Conservation (phyloP, 768 basidiomycete species). For the Mycena latifolia region DNA sequence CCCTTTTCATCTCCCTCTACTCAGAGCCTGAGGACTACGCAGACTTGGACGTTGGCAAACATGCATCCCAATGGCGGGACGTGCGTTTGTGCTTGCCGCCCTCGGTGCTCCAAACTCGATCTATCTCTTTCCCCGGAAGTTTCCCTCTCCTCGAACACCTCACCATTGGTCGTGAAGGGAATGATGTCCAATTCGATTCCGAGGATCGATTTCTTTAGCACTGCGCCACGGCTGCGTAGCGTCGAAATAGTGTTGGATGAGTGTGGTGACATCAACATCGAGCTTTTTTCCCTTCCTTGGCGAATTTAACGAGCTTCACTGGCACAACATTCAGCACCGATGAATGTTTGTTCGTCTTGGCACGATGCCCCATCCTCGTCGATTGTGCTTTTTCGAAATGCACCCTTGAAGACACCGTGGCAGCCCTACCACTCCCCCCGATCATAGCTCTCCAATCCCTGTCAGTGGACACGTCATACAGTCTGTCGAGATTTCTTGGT, state of each 20-base stretch:
- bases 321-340: neutral
- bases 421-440: too few species aligned
- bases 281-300: neutral
- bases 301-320: slow-evolving; percentile 2
- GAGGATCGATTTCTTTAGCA: neutral
- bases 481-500: neutral
- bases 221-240: slow-evolving; percentile 6
- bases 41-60: neutral
- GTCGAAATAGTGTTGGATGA: neutral
- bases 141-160: slow-evolving; percentile 2
- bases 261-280: neutral
- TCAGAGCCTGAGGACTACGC: neutral
- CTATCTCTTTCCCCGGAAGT: neutral
- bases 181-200: neutral
- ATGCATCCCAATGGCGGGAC: neutral
- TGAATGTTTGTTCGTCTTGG: neutral
- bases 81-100: neutral
- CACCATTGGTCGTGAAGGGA: neutral
- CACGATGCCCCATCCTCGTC: neutral
- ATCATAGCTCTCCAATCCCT: neutral
- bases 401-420: too few species aligned
- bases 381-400: neutral
- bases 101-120: neutral
- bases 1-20: neutral
- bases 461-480: neutral